Evolutionary conservation across 352 stramenopile genomes (phyloP), one percentile per base, ranked within the genome.

Genomic region (Globisporangium spinosum): DNA sequence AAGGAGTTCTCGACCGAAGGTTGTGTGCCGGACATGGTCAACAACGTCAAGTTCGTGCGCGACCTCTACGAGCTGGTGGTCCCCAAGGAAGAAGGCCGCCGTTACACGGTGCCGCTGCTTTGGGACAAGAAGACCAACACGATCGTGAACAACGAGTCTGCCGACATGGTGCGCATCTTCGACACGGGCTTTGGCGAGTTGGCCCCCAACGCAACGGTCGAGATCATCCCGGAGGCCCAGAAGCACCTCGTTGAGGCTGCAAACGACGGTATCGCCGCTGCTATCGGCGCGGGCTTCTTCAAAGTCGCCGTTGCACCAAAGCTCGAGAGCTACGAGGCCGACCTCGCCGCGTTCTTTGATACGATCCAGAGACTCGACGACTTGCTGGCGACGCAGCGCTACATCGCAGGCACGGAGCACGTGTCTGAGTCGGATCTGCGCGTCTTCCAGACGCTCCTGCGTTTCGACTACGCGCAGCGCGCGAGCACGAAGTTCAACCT

Each of bases 61-160:
- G 72, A 83, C n/a, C 58, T 86, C 20, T 86, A 86, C 70, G 74
- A 86, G 29, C 27, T 58, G 13, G 64, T 70, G 15, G 69, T 45
- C 3, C 38, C 13, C 40, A 49, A 65, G 49, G 47, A 49, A 17
- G 67, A 68, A 10, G 34, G 45, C 9, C 58, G 61, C 7, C 58
- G 45, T 6, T 79, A 76, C 55, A 71, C 87, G 17, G 87, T 90
- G 7, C 89, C 88, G 15, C 57, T 96, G 15, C 72, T 97, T n/a
- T 79, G 91, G 57, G 87, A 95, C 79, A 78, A 76, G 43, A 79
- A 83, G 74, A 77, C 58, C n/a, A 63, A 79, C 12, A 80, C 72
- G 38, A 95, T 96, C 68, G 82, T 96, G 7, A 88, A 72, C 22
- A 94, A 91, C 67, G 84, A 96, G 71, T 91, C 79, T 38, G 79